Evolutionary conservation across 805 yeast species (phyloP), one percentile per base, ranked within the genome.

Genomic region (Ogataea dorogensis): DNA sequence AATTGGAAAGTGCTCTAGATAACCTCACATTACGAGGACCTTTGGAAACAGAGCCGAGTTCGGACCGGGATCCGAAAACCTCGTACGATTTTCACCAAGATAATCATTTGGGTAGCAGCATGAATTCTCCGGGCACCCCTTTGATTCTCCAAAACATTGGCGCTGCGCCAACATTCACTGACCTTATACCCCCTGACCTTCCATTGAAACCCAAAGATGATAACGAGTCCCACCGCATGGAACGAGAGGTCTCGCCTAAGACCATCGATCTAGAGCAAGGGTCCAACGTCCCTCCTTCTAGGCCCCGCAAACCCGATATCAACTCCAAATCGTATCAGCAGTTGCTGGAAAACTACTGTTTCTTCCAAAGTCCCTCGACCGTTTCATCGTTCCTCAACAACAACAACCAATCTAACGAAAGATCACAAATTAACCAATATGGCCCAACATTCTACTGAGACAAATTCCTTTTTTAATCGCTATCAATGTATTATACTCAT

Each of bases 301-400:
- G n/a, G n/a, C n/a, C n/a, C n/a, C 36, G 49, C 17, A 54, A 59
- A 35, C 68, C 70, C 2, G 48, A 56, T 10, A 57, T 72, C 35
- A 66, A 75, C 46, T 70, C 81, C 5, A 68, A 71, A 47, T 64
- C 77, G 1, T 79, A 79, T 49, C 70, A 73, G 44, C 75, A 77
- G 40, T 56, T 79, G 14, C 56, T 80, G 33, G 77, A 78, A 31
- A 70, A 73, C 18, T 80, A 75, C 49, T 80, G 86, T 46, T 80
- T 80, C 48, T 79, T 73, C 49, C 61, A 67, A 41, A 58, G 71
- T 6, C 65, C 66, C 8, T 50, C 53, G 6, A 54, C 64, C 1
- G 59, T 60, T 2, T 56, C 64, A 1, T 53, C 64, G 10, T 50
- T 57, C 38, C 46, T 59, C 22, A 50, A 54, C 18, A 46, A 38